Evolutionary conservation across 164 flowering plant species (phyloP).

Genomic region (Liriodendron chinense): DNA sequence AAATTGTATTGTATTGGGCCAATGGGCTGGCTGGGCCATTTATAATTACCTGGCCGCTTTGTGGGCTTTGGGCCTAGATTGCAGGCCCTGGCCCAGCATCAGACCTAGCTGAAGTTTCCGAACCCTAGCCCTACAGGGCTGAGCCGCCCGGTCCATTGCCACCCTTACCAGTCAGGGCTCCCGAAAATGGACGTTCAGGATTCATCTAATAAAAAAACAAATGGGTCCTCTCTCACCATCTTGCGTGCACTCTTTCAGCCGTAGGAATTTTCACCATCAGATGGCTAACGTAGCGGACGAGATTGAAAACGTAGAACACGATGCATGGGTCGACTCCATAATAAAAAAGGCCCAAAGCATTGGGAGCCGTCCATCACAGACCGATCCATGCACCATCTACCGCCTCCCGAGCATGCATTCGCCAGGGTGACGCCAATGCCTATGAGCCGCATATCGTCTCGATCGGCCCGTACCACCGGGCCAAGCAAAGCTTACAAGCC

Average conservation of each 20-base stretch:
- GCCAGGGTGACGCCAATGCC: neutral
- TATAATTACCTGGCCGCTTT: too few relatives aligned
- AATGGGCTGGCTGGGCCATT: too few relatives aligned
- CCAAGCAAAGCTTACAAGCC: neutral
- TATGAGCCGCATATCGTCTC: constrained; percentile 2
- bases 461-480: constrained; percentile 7
- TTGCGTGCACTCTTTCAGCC: neutral
- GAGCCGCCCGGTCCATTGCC: too few relatives aligned
- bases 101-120: too few relatives aligned
- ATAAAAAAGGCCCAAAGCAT: neutral
- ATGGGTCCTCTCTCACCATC: neutral
- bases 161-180: too few relatives aligned
- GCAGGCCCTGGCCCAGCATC: too few relatives aligned
- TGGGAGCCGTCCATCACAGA: neutral
- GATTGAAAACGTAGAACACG: neutral
- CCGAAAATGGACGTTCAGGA: too few relatives aligned
- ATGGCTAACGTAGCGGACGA: neutral
- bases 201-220: too few relatives aligned
- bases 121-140: too few relatives aligned
- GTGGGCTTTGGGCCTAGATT: too few relatives aligned
- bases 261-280: neutral
- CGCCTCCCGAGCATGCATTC: neutral
- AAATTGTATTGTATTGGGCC: too few relatives aligned
- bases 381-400: constrained; percentile 1
- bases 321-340: neutral